A percentile compares a stretch with the other conserved stretches of the same genome.
Conservation (phyloP, 768 basidiomycete species). For the Tricholoma saponaceum region DNA sequence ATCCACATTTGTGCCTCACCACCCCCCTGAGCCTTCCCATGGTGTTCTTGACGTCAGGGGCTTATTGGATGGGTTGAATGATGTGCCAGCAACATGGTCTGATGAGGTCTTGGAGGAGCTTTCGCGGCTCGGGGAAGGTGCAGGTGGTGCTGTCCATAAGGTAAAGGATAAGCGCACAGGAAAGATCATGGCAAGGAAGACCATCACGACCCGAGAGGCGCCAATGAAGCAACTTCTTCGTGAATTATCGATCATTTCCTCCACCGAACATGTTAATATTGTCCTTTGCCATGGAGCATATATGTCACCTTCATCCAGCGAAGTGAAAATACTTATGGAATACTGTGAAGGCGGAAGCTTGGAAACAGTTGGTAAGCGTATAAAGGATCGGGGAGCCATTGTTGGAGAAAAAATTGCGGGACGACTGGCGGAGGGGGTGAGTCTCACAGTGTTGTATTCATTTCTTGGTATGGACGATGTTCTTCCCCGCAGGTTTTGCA, state of each 20-base stretch:
- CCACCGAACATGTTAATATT: conserved; percentile 83
- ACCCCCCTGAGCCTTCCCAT: conserved; percentile 25
- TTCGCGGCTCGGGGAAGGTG: conserved; percentile 84
- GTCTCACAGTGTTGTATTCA: conserved; percentile 19
- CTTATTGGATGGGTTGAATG: conserved; percentile 33
- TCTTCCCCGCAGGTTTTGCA: conserved; percentile 58
- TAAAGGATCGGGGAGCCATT: conserved; percentile 72
- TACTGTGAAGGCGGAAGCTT: conserved; percentile 83
- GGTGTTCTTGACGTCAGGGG: conserved; percentile 35
- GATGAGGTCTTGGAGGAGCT: conserved; percentile 77
- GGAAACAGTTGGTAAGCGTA: conserved; percentile 82
- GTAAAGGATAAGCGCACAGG: conserved; percentile 81
- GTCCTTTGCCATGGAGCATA: conserved; percentile 91
- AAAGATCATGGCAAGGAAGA: conserved; percentile 89
- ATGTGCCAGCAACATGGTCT: conserved; percentile 44
- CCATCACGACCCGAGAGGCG: conserved; percentile 86
- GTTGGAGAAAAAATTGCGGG: conserved; percentile 89
- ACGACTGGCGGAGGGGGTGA: conserved; percentile 87
- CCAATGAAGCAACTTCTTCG: conserved; percentile 90
- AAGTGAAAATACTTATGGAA: conserved; percentile 97
- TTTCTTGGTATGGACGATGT: neutral
- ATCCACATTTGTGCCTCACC: conserved; percentile 25
- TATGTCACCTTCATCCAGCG: conserved; percentile 80
- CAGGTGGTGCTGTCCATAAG: conserved; percentile 94
- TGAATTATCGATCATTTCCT: conserved; percentile 87